These are phyloP conservation scores for Ballota nigra DNA, from an alignment of 257 asterid genomes.

Conservation along the genomic window DNA sequence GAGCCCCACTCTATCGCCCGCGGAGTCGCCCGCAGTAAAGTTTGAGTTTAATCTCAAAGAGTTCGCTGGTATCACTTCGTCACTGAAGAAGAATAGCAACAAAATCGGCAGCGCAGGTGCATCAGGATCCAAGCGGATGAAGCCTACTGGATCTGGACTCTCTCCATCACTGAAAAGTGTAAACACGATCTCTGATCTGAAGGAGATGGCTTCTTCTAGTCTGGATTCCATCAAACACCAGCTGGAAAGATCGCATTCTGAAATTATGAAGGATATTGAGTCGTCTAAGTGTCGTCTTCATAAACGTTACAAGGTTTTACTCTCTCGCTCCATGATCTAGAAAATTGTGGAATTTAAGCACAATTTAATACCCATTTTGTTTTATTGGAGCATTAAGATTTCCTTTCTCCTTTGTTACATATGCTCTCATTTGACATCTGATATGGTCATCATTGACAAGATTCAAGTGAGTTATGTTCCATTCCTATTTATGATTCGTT, in stretches of 20 bases:
- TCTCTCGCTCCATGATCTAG: not conserved
- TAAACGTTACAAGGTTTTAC: constrained; percentile 72
- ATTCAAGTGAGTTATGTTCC: not conserved
- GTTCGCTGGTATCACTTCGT: constrained; percentile 30
- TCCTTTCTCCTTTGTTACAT: not conserved
- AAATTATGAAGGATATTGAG: constrained; percentile 70
- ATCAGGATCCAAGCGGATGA: constrained; percentile 38
- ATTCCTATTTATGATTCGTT: not conserved
- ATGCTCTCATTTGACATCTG: constrained; percentile 5
- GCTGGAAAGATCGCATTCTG: constrained; percentile 65
- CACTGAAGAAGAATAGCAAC: constrained; percentile 46
- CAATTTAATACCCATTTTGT: not conserved
- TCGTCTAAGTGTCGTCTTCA: constrained; percentile 71
- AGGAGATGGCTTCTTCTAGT: constrained; percentile 48
- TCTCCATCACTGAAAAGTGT: constrained; percentile 44
- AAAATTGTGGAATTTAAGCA: not conserved
- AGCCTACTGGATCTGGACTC: constrained; percentile 40
- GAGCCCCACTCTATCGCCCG: constrained; percentile 44
- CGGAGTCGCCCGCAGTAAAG: constrained; percentile 44
- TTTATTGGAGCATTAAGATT: no score
- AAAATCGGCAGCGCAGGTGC: constrained; percentile 23
- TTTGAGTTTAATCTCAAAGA: constrained; percentile 52
- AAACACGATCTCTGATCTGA: constrained; percentile 66
- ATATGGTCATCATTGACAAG: not conserved
- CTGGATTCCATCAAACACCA: constrained; percentile 57